Evolutionary conservation across 495 filamentous ascomycete species (phyloP).

Genomic region (Copromyces sp.): DNA sequence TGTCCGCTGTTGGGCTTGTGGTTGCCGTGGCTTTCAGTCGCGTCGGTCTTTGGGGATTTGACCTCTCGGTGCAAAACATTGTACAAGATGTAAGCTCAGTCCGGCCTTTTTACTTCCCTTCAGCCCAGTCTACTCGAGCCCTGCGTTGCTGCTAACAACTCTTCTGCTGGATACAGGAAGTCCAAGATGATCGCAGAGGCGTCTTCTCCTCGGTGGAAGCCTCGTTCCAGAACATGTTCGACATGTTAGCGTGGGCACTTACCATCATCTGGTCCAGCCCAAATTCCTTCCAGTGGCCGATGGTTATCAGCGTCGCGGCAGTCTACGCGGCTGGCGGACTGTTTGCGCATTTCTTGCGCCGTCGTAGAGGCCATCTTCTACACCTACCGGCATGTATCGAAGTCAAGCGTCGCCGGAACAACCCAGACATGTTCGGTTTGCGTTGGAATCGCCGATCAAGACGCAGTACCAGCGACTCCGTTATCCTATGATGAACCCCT

Average conservation of each 20-base stretch:
- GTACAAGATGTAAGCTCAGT: conserved; percentile 48
- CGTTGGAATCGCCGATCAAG: background rate
- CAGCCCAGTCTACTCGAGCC: background rate
- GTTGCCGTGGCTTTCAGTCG: conserved; percentile 47
- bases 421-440: background rate
- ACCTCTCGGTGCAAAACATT: conserved; percentile 53
- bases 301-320: conserved; percentile 44
- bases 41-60: conserved; percentile 58
- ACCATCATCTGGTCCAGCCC: conserved; percentile 52
- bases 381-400: conserved; percentile 23
- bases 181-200: conserved; percentile 40
- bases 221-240: conserved; percentile 54
- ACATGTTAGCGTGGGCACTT: conserved; percentile 49
- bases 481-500: background rate
- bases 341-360: conserved; percentile 48
- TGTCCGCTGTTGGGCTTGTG: conserved; percentile 38
- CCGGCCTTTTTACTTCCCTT: background rate
- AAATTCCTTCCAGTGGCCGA: conserved; percentile 50
- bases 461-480: background rate
- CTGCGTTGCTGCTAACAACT: background rate
- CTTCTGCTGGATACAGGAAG: conserved; percentile 24
- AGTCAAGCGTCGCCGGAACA: background rate
- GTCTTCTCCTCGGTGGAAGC: conserved; percentile 53
- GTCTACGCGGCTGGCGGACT: conserved; percentile 37
- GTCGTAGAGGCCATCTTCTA: conserved; percentile 52